phyloP scores from a whole-genome alignment of 495 filamentous ascomycete genomes.

The Aspergillus indologenus region DNA sequence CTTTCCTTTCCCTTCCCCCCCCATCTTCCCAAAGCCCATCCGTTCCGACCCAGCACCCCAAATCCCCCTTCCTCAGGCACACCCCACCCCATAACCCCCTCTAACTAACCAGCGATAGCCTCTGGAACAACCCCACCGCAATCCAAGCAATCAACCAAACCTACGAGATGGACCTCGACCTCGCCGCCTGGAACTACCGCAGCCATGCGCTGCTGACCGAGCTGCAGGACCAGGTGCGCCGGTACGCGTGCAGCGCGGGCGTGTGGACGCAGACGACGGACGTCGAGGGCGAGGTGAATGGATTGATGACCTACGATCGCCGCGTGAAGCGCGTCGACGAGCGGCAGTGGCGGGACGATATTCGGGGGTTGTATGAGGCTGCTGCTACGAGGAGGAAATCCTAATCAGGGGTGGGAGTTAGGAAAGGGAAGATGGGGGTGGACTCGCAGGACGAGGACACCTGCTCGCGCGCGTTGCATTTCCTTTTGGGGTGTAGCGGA shows the following conservation, averaged over 20 bases:
- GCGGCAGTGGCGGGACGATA: constrained; percentile 58
- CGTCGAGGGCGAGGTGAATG: constrained; percentile 73
- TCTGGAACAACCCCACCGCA: constrained; percentile 57
- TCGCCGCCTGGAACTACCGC: constrained; percentile 66
- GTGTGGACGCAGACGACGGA: constrained; percentile 69
- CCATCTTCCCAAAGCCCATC: constrained; percentile 1
- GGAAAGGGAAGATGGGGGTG: no score
- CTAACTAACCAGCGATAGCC: constrained; percentile 18
- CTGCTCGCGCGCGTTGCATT: no score
- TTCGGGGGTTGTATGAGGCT: constrained; percentile 55
- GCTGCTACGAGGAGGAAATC: constrained; percentile 23
- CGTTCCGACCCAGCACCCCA: no score
- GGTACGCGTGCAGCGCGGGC: constrained; percentile 56
- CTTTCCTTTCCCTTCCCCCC: no score
- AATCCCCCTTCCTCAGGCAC: no score
- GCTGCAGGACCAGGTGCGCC: constrained; percentile 54
- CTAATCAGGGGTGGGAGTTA: no score
- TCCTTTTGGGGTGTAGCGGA: no score
- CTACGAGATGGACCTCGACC: constrained; percentile 57
- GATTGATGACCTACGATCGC: constrained; percentile 65
- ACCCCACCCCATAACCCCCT: no score
- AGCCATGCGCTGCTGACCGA: constrained; percentile 50
- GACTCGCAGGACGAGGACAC: no score
- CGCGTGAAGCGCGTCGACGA: constrained; percentile 50
- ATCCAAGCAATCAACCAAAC: constrained; percentile 59